Conservation (phyloP, 495 filamentous ascomycete genomes). For the Diplogelasinospora grovesii region DNA sequence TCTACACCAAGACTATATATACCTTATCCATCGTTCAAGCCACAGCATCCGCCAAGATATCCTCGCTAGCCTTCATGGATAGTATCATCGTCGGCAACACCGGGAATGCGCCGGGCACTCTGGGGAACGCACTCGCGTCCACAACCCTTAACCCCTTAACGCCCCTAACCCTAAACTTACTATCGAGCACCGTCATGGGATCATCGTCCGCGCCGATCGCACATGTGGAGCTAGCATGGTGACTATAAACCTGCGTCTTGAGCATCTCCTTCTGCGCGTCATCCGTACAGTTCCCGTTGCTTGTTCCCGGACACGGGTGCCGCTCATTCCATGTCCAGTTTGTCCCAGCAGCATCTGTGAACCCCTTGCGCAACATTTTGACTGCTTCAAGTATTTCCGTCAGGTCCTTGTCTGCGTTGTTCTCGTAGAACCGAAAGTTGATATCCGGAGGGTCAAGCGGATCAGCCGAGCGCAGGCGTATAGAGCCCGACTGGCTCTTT, state of each 20-base stretch:
- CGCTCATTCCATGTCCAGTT: no score
- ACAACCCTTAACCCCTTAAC: conserved; percentile 48
- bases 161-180: conserved; percentile 45
- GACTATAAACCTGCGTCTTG: conserved; percentile 37
- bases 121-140: conserved; percentile 53
- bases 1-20: no score
- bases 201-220: conserved; percentile 44
- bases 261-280: conserved; percentile 29
- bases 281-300: conserved; percentile 47
- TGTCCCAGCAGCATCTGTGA: conserved; percentile 23
- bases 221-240: conserved; percentile 49
- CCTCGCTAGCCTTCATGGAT: conserved; percentile 51
- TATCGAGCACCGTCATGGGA: conserved; percentile 46
- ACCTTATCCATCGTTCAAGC: no score
- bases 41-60: conserved; percentile 40
- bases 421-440: conserved; percentile 39
- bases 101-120: conserved; percentile 48
- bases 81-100: conserved; percentile 56
- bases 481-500: conserved; percentile 33
- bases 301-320: conserved; percentile 39
- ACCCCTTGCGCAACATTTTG: conserved; percentile 42
- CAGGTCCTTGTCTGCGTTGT: not conserved
- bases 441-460: conserved; percentile 36
- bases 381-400: conserved; percentile 46
- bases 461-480: conserved; percentile 27